Percentiles rank a stretch among this genome's conserved stretches.
phyloP scores from a whole-genome alignment of 192 early-diverging fungal genomes.

The Rhizoclosmatium globosum region DNA sequence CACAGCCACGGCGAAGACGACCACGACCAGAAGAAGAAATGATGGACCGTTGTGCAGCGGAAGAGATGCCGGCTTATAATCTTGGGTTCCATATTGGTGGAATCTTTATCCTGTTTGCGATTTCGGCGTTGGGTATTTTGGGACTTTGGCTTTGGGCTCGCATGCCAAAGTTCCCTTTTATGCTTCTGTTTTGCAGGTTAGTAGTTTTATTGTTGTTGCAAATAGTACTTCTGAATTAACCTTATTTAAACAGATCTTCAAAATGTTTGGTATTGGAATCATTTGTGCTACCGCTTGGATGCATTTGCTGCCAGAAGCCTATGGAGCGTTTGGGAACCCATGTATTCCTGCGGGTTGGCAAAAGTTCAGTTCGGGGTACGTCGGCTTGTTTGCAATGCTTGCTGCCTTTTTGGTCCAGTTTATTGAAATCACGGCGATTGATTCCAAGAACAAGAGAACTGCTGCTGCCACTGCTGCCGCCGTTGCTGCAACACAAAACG shows the following conservation, averaged over 20 bases:
- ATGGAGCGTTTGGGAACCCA: slow-evolving; percentile 18
- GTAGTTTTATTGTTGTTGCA: background rate
- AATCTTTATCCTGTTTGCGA: slow-evolving; percentile 24
- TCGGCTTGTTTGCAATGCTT: slow-evolving; percentile 45
- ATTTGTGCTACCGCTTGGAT: slow-evolving; percentile 54
- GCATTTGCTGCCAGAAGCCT: slow-evolving; percentile 49
- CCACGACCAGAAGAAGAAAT: too few relatives aligned
- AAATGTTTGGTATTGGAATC: slow-evolving; percentile 60
- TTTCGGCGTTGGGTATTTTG: slow-evolving; percentile 29
- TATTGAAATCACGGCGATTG: slow-evolving; percentile 26
- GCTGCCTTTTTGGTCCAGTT: slow-evolving; percentile 43
- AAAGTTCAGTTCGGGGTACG: background rate
- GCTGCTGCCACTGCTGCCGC: background rate
- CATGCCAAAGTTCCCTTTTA: slow-evolving; percentile 1
- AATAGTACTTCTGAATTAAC: background rate
- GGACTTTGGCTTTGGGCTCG: slow-evolving; percentile 3
- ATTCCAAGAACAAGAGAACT: slow-evolving; percentile 1
- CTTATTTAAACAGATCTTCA: slow-evolving; percentile 33
- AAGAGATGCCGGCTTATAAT: slow-evolving; percentile 5
- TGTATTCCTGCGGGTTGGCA: slow-evolving; percentile 12
- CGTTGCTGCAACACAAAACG: background rate
- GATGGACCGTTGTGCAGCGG: background rate
- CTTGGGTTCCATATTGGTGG: slow-evolving; percentile 32
- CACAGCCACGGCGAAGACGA: too few relatives aligned
- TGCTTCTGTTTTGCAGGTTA: slow-evolving; percentile 8